A percentile compares a stretch with the other conserved stretches of the same genome.
Conservation (phyloP, 75 land plant genomes). For the Isoetes taiwanensis region DNA sequence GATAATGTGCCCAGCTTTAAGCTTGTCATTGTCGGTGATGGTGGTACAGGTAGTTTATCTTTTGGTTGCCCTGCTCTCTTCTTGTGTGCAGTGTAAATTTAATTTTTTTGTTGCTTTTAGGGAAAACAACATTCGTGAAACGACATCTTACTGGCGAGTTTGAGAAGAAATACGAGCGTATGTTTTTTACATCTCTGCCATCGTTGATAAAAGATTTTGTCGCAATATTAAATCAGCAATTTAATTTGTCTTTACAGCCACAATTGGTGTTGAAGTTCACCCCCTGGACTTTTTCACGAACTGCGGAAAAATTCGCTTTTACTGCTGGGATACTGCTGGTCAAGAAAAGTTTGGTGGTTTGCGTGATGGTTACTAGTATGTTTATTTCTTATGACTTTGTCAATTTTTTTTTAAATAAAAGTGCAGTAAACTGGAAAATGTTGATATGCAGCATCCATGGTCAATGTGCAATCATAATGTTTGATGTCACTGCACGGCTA, state of each 20-base stretch:
- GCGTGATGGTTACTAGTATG: conserved; percentile 47
- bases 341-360: conserved; percentile 51
- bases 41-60: conserved; percentile 46
- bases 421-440: not conserved
- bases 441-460: conserved; percentile 44
- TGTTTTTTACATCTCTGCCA: not conserved
- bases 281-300: conserved; percentile 42
- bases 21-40: conserved; percentile 71
- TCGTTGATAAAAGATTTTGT: not conserved
- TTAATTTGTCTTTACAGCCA: conserved; percentile 16
- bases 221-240: too few relatives aligned
- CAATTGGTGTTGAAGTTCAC: conserved; percentile 45
- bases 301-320: conserved; percentile 35
- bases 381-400: not conserved
- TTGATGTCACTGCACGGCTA: conserved; percentile 41
- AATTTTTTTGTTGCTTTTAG: conserved; percentile 13
- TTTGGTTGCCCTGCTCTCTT: conserved; percentile 3
- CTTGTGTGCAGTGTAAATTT: not conserved
- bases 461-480: conserved; percentile 53
- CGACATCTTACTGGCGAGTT: conserved; percentile 43
- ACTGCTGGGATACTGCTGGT: conserved; percentile 51
- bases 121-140: conserved; percentile 45
- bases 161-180: conserved; percentile 44
- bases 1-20: conserved; percentile 56
- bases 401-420: not conserved